These are phyloP conservation scores for Termitomyces sp. DNA, from an alignment of 768 basidiomycete genomes.

Conservation along the genomic window DNA sequence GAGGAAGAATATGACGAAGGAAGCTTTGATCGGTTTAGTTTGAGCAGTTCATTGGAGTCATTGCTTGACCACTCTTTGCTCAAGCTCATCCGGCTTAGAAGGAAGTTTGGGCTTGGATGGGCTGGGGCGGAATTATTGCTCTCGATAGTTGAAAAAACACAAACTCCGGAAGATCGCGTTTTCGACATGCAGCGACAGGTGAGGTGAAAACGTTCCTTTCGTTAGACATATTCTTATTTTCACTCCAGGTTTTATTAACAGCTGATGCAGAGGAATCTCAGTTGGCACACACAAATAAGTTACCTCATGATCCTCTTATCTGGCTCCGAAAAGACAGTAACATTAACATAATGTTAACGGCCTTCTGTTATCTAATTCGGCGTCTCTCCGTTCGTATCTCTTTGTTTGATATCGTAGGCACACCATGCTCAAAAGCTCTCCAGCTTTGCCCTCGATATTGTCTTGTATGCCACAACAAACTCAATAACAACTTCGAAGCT, in stretches of 20 bases:
- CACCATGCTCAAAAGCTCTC: background rate
- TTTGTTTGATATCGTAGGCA: background rate
- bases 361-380: slow-evolving; percentile 63
- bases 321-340: slow-evolving; percentile 26
- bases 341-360: slow-evolving; percentile 59
- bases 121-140: slow-evolving; percentile 61
- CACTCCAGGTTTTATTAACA: slow-evolving; percentile 27
- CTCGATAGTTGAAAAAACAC: slow-evolving; percentile 40
- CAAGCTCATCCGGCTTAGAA: slow-evolving; percentile 47
- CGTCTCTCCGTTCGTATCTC: slow-evolving; percentile 47
- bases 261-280: slow-evolving; percentile 44
- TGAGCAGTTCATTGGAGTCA: slow-evolving; percentile 61
- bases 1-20: slow-evolving; percentile 35
- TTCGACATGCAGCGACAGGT: slow-evolving; percentile 30
- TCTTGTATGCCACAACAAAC: slow-evolving; percentile 67
- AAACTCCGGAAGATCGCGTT: slow-evolving; percentile 37
- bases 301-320: slow-evolving; percentile 56
- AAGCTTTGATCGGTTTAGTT: slow-evolving; percentile 56
- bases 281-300: slow-evolving; percentile 33
- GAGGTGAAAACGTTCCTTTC: background rate
- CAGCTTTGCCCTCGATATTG: slow-evolving; percentile 69
- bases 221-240: background rate
- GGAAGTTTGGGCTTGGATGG: slow-evolving; percentile 59
- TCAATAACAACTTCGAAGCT: slow-evolving; percentile 48
- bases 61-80: slow-evolving; percentile 56